These are phyloP conservation scores for Eucalyptus leucophloia DNA, from an alignment of 345 rosid genomes.

Conservation along the genomic window DNA sequence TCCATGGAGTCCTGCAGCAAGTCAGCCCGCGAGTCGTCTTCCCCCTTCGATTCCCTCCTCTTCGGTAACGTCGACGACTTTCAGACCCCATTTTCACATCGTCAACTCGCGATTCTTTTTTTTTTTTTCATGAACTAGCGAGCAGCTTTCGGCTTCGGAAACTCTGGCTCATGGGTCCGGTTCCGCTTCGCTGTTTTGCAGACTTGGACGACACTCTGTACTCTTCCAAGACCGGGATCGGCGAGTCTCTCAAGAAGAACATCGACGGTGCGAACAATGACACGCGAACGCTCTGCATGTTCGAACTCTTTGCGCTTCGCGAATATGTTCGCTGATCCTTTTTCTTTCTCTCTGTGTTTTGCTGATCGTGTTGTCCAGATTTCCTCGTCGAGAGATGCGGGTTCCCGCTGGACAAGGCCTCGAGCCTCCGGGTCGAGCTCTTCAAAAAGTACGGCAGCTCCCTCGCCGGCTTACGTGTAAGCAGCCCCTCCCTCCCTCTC, in stretches of 20 bases:
- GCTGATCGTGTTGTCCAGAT: slow-evolving; percentile 8
- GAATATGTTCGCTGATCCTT: neutral
- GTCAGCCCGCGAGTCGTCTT: slow-evolving; percentile 1
- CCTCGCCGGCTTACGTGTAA: slow-evolving; percentile 88
- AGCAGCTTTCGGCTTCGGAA: neutral
- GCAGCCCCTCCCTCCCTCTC: neutral
- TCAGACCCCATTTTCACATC: neutral
- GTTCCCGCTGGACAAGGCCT: slow-evolving; percentile 41
- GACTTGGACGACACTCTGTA: slow-evolving; percentile 97
- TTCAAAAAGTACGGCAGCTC: slow-evolving; percentile 87
- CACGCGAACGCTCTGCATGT: neutral
- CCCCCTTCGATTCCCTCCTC: slow-evolving; percentile 58
- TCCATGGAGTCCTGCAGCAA: slow-evolving; percentile 20
- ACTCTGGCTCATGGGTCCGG: neutral
- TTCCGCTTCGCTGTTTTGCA: neutral
- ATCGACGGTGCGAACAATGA: slow-evolving; percentile 41
- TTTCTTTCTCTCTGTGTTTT: neutral
- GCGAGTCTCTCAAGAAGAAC: slow-evolving; percentile 58
- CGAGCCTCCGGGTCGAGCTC: slow-evolving; percentile 58
- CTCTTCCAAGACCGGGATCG: slow-evolving; percentile 57
- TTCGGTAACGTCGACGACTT: slow-evolving; percentile 26
- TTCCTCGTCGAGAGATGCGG: slow-evolving; percentile 74
- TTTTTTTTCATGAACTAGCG: no score
- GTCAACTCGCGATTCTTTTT: no score
- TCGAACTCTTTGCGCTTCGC: neutral